Evolutionary conservation across 1,284 basidiomycete species (phyloP), one percentile per base, ranked within the genome.

Genomic region (Tilletia caries): DNA sequence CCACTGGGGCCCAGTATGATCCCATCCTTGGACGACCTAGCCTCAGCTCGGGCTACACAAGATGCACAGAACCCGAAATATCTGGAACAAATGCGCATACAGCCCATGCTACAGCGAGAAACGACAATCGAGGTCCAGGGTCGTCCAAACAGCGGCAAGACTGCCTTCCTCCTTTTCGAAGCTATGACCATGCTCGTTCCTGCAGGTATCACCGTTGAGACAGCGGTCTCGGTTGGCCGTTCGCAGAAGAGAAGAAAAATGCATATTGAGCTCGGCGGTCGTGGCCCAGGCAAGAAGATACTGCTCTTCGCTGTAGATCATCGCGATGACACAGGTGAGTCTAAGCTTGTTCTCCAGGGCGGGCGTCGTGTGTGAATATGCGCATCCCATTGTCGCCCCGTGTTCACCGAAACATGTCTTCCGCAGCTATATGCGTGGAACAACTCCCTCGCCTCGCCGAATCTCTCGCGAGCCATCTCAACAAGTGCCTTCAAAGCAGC

Each of bases 61-160:
- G 37, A 41, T 12, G 32, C 13, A 32, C 54, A 60, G 54, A 18
- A 60, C 29, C 27, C 25, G 8, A 41, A 10, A 41, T 15, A 41
- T 41, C 0, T 15, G 10, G 37, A 15, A 15, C 37, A 41, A 41
- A 41, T 10, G 37, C 18, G 23, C 4, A 29, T 60, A n/a, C 23
- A 23, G 23, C 6, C 27, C 12, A 6, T 41, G 20, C 33, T 20
- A n/a, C 20, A n/a, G 20, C 27, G 62, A 23, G 33, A 13, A 25
- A 12, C 5, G 62, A 64, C 62, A 29, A 37, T 44, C 41, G 62
- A 64, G 33, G 32, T 64, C 27, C 33, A 64, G 13, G 62, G 54
- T 20, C 54, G 18, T 18, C 54, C 54, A 5, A 20, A 20, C 27
- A 25, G 8, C 20, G 54, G n/a, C 20, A 60, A 60, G 54, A 60